Evolutionary conservation across 2,329 filamentous ascomycete genomes (phyloP), one percentile per base, ranked within the genome.

Genomic region (Venturiaceae sp.): DNA sequence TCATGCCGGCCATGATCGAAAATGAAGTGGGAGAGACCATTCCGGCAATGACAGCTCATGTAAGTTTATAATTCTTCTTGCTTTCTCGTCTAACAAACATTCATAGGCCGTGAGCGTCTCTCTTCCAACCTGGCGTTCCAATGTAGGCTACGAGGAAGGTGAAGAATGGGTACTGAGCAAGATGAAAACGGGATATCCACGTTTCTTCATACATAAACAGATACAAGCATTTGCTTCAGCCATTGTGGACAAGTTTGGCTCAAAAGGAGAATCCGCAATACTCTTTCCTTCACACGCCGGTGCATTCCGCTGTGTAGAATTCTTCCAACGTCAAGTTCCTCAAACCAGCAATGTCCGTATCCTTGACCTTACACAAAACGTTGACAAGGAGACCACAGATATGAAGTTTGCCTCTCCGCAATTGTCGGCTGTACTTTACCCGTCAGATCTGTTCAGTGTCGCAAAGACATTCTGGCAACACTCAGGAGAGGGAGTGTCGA

Each of bases 381-480:
- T 23, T 11, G 32, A 53, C 26, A 41, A 55, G 37, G 72, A 79
- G 44, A 37, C 52, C 28, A 34, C 30, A n/a, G 68, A 69, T n/a
- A 59, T 69, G 9, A 67, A 70, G 5, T 74, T 78, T 34, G 76
- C 77, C 3, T 70, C 72, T 21, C 75, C 77, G 0, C 70, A 66
- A 39, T 63, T 79, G 3, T 77, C 72, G 5, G 77, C 75, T 26
- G 84, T 96, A 3, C 69, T 97, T 44, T 90, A 87, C 65, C 83
- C 85, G 0, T 76, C 80, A 50, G 81, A 84, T 13, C 74, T 83
- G 19, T 92, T 86, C 65, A 74, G 83, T 4, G 72, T 88, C 60
- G 89, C 90, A n/a, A 97, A 96, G n/a, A 83, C 91, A 66, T 96
- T 95, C 67, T 99, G 94, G 94, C 94, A 97, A 71, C 94, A 99